Percentiles rank a stretch among this genome's conserved stretches.
phyloP scores from a whole-genome alignment of 371 early-diverging fungal species.

The Mortierella sp. region DNA sequence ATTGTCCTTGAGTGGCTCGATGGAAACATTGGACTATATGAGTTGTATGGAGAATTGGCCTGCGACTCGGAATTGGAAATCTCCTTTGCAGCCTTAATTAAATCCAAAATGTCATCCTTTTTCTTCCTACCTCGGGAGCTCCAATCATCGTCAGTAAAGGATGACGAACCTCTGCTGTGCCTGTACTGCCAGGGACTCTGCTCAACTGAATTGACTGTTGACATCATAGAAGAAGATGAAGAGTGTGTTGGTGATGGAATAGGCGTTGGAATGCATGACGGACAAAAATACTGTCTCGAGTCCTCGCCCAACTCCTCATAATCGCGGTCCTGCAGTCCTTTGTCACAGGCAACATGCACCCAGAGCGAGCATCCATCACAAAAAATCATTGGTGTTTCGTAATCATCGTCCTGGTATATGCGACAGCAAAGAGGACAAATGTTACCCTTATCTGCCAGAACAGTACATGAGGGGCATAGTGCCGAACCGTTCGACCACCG shows the following conservation, averaged over 20 bases:
- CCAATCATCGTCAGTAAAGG: conserved; percentile 26
- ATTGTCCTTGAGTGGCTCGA: conserved; percentile 59
- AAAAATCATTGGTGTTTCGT: conserved; percentile 65
- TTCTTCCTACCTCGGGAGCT: conserved; percentile 9
- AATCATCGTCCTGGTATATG: conserved; percentile 57
- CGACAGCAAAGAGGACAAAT: conserved; percentile 64
- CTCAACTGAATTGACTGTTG: conserved; percentile 33
- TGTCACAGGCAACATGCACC: conserved; percentile 67
- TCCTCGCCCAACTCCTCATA: conserved; percentile 55
- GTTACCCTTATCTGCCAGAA: conserved; percentile 58
- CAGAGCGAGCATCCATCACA: conserved; percentile 66
- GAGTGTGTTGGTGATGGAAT: conserved; percentile 44
- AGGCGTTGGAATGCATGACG: conserved; percentile 50
- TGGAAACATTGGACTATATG: conserved; percentile 26
- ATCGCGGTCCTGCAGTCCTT: conserved; percentile 48
- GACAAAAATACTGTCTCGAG: conserved; percentile 55
- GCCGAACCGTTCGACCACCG: conserved; percentile 60
- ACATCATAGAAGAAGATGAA: conserved; percentile 40
- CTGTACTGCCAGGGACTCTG: conserved; percentile 23
- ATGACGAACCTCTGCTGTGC: conserved; percentile 4
- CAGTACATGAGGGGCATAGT: conserved; percentile 61
- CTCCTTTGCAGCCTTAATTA: conserved; percentile 51
- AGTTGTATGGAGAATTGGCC: conserved; percentile 61
- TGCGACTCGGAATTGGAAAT: conserved; percentile 49
- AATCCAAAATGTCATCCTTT: conserved; percentile 50